These are phyloP conservation scores for Lactarius indigo DNA, from an alignment of 768 basidiomycete genomes.

Conservation along the genomic window DNA sequence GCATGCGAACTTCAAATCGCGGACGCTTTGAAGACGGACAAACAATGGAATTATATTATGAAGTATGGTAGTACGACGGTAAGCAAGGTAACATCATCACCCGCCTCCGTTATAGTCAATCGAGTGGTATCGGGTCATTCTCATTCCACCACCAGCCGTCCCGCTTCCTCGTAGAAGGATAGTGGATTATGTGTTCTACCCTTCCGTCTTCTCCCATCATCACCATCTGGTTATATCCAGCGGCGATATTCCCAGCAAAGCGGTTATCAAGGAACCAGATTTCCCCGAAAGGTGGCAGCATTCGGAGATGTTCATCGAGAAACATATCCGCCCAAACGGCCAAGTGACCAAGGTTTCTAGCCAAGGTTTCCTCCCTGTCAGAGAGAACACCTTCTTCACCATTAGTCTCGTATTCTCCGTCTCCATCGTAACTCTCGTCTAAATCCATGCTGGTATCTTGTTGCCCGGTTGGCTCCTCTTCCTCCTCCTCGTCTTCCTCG, in stretches of 20 bases:
- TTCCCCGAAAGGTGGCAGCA: slow-evolving; percentile 15
- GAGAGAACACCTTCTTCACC: neutral
- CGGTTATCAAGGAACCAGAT: slow-evolving; percentile 22
- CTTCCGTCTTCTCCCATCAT: slow-evolving; percentile 1
- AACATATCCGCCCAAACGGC: slow-evolving; percentile 23
- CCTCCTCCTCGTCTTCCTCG: neutral
- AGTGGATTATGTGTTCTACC: slow-evolving; percentile 10
- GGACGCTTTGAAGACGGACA: neutral
- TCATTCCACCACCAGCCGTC: slow-evolving; percentile 20
- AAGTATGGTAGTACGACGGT: neutral
- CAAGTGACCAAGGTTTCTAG: slow-evolving; percentile 8
- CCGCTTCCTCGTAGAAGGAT: neutral
- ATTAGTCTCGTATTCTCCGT: slow-evolving; percentile 8
- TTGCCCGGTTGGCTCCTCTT: neutral
- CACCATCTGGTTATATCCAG: slow-evolving; percentile 14
- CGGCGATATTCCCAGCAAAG: neutral
- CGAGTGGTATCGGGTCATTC: neutral
- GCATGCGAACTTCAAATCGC: neutral
- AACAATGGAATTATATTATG: neutral
- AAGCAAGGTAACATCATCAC: neutral
- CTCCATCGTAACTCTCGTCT: slow-evolving; percentile 2
- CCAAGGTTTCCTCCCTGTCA: neutral
- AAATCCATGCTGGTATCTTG: slow-evolving; percentile 13
- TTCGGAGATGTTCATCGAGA: slow-evolving; percentile 21
- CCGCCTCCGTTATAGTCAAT: neutral